These are phyloP conservation scores for Penicillium subrubescens DNA, from an alignment of 495 filamentous ascomycete genomes.

Conservation along the genomic window DNA sequence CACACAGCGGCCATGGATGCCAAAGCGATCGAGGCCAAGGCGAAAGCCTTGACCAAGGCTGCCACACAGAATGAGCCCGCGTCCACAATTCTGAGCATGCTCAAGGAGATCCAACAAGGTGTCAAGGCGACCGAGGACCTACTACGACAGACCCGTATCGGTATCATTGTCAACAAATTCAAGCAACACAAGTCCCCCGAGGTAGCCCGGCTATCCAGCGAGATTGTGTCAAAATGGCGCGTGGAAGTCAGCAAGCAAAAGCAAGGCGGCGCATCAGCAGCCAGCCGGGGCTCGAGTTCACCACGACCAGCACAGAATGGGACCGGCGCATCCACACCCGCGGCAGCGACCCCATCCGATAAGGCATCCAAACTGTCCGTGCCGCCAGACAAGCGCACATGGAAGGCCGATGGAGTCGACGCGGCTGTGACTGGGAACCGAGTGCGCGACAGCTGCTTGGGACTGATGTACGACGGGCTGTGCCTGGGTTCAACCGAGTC, in stretches of 20 bases:
- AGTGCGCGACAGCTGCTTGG: constrained; percentile 77
- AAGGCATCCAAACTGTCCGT: constrained; percentile 64
- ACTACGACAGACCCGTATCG: constrained; percentile 81
- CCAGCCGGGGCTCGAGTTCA: constrained; percentile 44
- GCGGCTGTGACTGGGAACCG: constrained; percentile 66
- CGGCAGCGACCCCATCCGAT: constrained; percentile 46
- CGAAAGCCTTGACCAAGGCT: constrained; percentile 77
- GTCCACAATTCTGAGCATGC: constrained; percentile 62
- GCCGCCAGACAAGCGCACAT: constrained; percentile 74
- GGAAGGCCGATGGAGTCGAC: constrained; percentile 78
- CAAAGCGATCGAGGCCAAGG: constrained; percentile 72
- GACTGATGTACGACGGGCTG: constrained; percentile 82
- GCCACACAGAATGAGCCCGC: constrained; percentile 66
- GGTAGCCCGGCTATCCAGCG: constrained; percentile 70
- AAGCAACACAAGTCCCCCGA: constrained; percentile 73
- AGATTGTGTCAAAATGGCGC: constrained; percentile 88
- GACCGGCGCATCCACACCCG: constrained; percentile 36
- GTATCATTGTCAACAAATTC: constrained; percentile 83
- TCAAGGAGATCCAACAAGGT: constrained; percentile 76
- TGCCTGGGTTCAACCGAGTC: constrained; percentile 46
- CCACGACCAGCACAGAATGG: constrained; percentile 46
- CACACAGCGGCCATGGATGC: constrained; percentile 65
- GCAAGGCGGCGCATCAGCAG: constrained; percentile 51
- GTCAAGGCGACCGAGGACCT: constrained; percentile 86
- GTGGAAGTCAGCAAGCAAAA: constrained; percentile 76